A percentile compares a stretch with the other conserved stretches of the same genome.
Conservation (phyloP, 768 basidiomycete genomes). For the Gelatoporia subvermispora region DNA sequence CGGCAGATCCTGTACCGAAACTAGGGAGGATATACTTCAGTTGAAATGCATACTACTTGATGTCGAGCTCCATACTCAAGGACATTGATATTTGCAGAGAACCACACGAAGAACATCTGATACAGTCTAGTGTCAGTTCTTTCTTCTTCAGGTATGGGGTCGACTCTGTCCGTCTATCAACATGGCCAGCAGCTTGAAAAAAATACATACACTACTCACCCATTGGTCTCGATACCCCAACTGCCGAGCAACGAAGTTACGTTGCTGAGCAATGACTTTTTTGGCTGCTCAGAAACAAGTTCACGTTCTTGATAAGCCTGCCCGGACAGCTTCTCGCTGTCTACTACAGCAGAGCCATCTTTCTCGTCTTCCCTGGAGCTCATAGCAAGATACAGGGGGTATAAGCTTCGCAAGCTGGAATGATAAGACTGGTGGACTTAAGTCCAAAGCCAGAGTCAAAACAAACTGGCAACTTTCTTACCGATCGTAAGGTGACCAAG, state of each 20-base stretch:
- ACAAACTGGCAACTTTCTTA: too few relatives aligned
- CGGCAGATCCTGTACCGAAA: slow-evolving; percentile 45
- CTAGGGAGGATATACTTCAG: slow-evolving; percentile 19
- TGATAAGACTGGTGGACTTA: too few relatives aligned
- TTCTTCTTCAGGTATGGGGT: slow-evolving; percentile 45
- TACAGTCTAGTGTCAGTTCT: slow-evolving; percentile 55
- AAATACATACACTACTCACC: slow-evolving; percentile 21
- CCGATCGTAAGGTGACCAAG: too few relatives aligned
- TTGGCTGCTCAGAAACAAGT: too few relatives aligned
- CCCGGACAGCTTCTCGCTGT: too few relatives aligned
- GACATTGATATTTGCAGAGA: slow-evolving; percentile 65
- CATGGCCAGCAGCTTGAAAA: neutral
- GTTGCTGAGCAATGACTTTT: slow-evolving; percentile 6
- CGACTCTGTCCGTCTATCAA: slow-evolving; percentile 34
- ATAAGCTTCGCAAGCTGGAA: too few relatives aligned
- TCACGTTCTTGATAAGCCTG: too few relatives aligned
- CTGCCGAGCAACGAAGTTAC: slow-evolving; percentile 25
- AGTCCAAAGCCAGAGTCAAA: too few relatives aligned
- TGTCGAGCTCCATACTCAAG: slow-evolving; percentile 36
- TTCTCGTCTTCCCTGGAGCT: too few relatives aligned
- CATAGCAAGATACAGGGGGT: too few relatives aligned
- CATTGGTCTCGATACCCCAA: slow-evolving; percentile 38
- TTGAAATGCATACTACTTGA: neutral
- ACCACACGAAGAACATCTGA: slow-evolving; percentile 71
- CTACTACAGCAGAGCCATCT: too few relatives aligned